phyloP scores from a whole-genome alignment of 73 alveolate genomes.

The Paramecium primaurelia region DNA sequence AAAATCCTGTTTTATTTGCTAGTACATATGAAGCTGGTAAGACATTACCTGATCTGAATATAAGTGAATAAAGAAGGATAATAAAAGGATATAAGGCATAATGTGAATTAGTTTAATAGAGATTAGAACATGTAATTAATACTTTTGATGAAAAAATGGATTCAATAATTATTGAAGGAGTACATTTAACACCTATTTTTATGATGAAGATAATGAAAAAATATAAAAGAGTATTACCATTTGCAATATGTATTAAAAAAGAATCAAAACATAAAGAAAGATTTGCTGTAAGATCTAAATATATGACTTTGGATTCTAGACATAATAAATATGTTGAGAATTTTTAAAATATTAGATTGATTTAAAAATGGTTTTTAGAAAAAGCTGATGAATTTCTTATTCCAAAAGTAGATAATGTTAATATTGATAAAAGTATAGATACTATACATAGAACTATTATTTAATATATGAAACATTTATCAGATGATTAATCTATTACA shows the following conservation, averaged over 20 bases:
- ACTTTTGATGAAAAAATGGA: conserved; percentile 67
- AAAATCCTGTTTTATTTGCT: conserved; percentile 77
- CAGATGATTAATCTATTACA: not conserved
- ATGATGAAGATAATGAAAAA: conserved; percentile 75
- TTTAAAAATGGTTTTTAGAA: conserved; percentile 71
- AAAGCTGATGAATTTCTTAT: conserved; percentile 80
- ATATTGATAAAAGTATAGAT: conserved; percentile 80
- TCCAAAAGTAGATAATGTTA: conserved; percentile 82
- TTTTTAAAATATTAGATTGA: conserved; percentile 73
- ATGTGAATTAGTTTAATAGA: conserved; percentile 68
- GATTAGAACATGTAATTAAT: conserved; percentile 74
- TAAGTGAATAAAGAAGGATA: conserved; percentile 70
- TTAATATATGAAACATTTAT: conserved; percentile 67
- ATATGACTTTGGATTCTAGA: conserved; percentile 84
- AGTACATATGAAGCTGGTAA: conserved; percentile 82
- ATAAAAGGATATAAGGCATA: conserved; percentile 75
- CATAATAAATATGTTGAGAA: conserved; percentile 75
- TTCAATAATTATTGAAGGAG: conserved; percentile 84
- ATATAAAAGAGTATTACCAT: conserved; percentile 75
- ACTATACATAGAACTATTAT: conserved; percentile 77
- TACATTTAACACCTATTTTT: conserved; percentile 73
- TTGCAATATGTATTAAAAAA: conserved; percentile 71
- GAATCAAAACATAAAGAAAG: conserved; percentile 83
- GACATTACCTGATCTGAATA: conserved; percentile 52
- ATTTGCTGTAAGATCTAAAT: conserved; percentile 85